phyloP scores from a whole-genome alignment of 1,139 yeast genomes.

The Blastobotrys arbuscula region DNA sequence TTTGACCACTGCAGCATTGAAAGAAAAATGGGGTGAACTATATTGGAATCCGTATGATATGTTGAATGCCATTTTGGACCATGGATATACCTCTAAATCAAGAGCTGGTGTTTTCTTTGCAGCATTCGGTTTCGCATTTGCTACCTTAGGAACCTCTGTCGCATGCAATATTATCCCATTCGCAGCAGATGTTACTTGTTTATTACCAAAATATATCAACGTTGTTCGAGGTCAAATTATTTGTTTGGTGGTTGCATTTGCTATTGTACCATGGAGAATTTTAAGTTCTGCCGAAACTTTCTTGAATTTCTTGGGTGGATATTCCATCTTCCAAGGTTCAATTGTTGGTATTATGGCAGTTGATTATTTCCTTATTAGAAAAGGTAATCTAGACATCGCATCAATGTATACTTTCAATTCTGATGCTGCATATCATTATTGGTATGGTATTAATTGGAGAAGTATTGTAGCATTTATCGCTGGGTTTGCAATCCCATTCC shows the following conservation, averaged over 20 bases:
- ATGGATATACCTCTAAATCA: slow-evolving; percentile 24
- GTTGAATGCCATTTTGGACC: slow-evolving; percentile 30
- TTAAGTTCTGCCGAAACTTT: slow-evolving; percentile 32
- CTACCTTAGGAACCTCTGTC: slow-evolving; percentile 70
- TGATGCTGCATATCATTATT: slow-evolving; percentile 33
- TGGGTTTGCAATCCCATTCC: slow-evolving; percentile 31
- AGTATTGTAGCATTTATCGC: slow-evolving; percentile 31
- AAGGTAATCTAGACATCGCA: slow-evolving; percentile 26
- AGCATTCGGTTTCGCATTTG: slow-evolving; percentile 65
- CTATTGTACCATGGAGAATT: slow-evolving; percentile 37
- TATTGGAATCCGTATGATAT: slow-evolving; percentile 39
- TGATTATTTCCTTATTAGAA: slow-evolving; percentile 30
- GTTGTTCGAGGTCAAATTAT: slow-evolving; percentile 42
- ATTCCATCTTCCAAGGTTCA: slow-evolving; percentile 34
- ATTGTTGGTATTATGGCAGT: slow-evolving; percentile 32
- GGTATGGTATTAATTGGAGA: slow-evolving; percentile 37
- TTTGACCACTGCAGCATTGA: slow-evolving; percentile 35
- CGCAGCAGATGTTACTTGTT: slow-evolving; percentile 53
- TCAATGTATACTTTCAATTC: slow-evolving; percentile 24
- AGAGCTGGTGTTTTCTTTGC: slow-evolving; percentile 78
- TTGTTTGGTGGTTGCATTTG: slow-evolving; percentile 26
- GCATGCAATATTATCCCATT: slow-evolving; percentile 57
- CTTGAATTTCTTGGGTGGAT: slow-evolving; percentile 32
- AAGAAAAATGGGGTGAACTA: slow-evolving; percentile 28
- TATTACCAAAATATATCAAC: slow-evolving; percentile 49